Base-by-base conservation (phyloP, 1,284 basidiomycete species). In the Spongiforma sp. region DNA sequence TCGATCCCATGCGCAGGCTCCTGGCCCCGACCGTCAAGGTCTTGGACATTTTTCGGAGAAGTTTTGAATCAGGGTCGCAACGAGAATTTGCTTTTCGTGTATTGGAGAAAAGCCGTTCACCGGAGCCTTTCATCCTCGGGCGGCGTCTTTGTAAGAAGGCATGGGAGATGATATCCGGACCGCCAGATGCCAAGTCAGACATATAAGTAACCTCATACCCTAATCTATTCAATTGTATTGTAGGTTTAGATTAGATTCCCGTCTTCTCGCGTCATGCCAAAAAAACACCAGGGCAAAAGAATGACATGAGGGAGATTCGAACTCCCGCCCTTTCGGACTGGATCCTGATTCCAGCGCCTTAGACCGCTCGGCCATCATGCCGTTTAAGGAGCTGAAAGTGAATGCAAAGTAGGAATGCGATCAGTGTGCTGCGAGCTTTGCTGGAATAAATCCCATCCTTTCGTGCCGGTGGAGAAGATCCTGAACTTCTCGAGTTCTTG, bases 341-440 rank as follows among this genome's bases (percentile, higher is more conserved):
- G 72, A 74, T 71, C 73, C 76, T 78, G 75, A 76, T 77, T 75
- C 73, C 76, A 78, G 84, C 85, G 84, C 84, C 85, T 86, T 86
- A 81, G 84, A 85, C 84, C 84, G 84, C 84, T 85, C 84, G 84
- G 84, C 84, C 84, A 85, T 86, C 83, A 82, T 83, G 75, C 75
- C 75, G 46, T 12, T 14, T 6, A 9, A 12, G 21, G 5, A 3
- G 14, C n/a, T n/a, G n/a, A n/a, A n/a, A n/a, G n/a, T n/a, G n/a
- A n/a, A n/a, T n/a, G n/a, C n/a, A n/a, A n/a, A n/a, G n/a, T n/a
- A n/a, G n/a, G n/a, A n/a, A n/a, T n/a, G n/a, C n/a, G n/a, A n/a
- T n/a, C n/a, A n/a, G n/a, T n/a, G n/a, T n/a, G n/a, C n/a, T n/a
- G n/a, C n/a, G n/a, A n/a, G n/a, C n/a, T n/a, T n/a, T n/a, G n/a